Conservation (phyloP, 1,139 yeast genomes). For the Suhomyces atakaporum region DNA sequence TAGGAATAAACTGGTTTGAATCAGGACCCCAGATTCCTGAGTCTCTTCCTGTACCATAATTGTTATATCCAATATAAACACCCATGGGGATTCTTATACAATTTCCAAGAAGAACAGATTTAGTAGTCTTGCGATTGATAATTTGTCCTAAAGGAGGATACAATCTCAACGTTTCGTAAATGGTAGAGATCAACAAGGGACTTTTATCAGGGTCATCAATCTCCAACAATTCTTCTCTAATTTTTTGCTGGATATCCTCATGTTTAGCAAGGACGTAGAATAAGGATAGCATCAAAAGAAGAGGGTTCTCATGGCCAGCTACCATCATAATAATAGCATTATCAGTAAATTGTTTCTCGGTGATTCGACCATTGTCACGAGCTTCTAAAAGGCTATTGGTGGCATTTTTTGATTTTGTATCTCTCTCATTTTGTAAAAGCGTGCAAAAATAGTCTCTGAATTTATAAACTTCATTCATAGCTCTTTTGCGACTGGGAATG, state of each 20-base stretch:
- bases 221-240: conserved; percentile 30
- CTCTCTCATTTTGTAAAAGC: conserved; percentile 27
- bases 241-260: conserved; percentile 33
- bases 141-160: conserved; percentile 63
- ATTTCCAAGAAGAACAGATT: conserved; percentile 39
- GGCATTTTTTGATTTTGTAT: conserved; percentile 20
- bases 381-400: conserved; percentile 41
- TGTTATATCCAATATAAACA: conserved; percentile 58
- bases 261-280: conserved; percentile 50
- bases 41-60: conserved; percentile 57
- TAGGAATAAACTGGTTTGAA: conserved; percentile 51
- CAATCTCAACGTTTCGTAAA: conserved; percentile 55
- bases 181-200: conserved; percentile 8
- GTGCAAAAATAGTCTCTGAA: conserved; percentile 40
- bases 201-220: conserved; percentile 8
- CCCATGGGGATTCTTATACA: conserved; percentile 53
- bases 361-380: conserved; percentile 34
- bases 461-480: conserved; percentile 43
- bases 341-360: conserved; percentile 52
- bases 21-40: conserved; percentile 50
- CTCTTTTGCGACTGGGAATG: conserved; percentile 48
- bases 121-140: conserved; percentile 51
- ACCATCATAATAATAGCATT: conserved; percentile 60
- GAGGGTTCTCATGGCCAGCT: conserved; percentile 69
- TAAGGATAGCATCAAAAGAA: conserved; percentile 50